phyloP scores from a whole-genome alignment of 768 basidiomycete genomes.

The Agrocybe praecox region DNA sequence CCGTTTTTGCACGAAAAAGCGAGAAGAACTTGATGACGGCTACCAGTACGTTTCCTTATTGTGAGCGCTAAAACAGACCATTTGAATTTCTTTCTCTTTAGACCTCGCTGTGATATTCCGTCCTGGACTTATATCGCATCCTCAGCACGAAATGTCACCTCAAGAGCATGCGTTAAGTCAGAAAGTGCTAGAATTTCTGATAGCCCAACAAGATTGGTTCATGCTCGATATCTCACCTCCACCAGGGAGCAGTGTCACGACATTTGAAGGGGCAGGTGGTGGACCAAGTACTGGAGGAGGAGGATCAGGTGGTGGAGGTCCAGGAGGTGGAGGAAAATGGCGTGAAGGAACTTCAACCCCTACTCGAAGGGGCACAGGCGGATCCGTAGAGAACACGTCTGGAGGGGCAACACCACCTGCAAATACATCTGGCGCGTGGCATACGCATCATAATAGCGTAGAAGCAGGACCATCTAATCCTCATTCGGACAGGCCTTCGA shows the following conservation, averaged over 20 bases:
- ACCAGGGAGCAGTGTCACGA: slow-evolving; percentile 9
- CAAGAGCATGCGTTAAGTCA: slow-evolving; percentile 88
- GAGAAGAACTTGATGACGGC: slow-evolving; percentile 97
- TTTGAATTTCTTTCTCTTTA: slow-evolving; percentile 26
- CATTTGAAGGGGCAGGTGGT: slow-evolving; percentile 9
- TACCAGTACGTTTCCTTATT: slow-evolving; percentile 61
- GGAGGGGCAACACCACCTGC: not conserved
- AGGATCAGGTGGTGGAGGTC: slow-evolving; percentile 11
- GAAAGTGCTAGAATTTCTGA: slow-evolving; percentile 91
- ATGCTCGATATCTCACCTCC: slow-evolving; percentile 85
- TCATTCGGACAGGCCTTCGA: not conserved
- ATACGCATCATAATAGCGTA: not conserved
- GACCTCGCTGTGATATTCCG: slow-evolving; percentile 98
- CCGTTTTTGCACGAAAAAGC: slow-evolving; percentile 90
- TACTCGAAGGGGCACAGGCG: slow-evolving; percentile 17
- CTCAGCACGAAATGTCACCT: slow-evolving; percentile 83
- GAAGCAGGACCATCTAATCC: not conserved
- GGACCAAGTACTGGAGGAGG: slow-evolving; percentile 10
- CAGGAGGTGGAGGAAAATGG: slow-evolving; percentile 15
- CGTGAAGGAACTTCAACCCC: slow-evolving; percentile 18
- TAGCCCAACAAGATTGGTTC: slow-evolving; percentile 96
- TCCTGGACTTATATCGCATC: slow-evolving; percentile 91
- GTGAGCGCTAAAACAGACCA: not conserved
- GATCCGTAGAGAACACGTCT: not conserved
- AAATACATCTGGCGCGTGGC: not conserved